These are phyloP conservation scores for Beta vulgaris DNA, from an alignment of 148 eudicot species.

Conservation along the genomic window DNA sequence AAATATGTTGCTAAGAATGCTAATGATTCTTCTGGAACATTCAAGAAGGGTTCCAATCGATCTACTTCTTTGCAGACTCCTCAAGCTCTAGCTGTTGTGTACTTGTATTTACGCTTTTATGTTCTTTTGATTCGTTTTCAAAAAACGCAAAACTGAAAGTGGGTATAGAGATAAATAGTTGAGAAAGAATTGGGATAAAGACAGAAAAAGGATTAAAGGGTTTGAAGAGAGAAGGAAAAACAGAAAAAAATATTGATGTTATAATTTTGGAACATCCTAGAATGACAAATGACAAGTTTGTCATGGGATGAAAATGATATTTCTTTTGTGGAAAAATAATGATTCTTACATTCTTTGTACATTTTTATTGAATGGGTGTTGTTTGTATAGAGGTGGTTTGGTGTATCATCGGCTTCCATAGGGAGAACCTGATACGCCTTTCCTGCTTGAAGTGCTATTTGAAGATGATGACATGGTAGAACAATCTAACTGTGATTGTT, in stretches of 20 bases:
- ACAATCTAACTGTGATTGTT: not conserved
- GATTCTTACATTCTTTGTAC: not conserved
- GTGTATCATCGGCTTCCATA: conserved; percentile 82
- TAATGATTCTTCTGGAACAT: conserved; percentile 11
- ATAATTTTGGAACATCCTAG: too few species aligned
- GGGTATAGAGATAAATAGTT: not conserved
- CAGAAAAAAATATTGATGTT: too few species aligned
- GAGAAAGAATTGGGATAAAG: too few species aligned
- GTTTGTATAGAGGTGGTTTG: conserved; percentile 47
- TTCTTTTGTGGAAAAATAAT: too few species aligned
- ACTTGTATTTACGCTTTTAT: conserved; percentile 32
- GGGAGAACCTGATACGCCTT: conserved; percentile 85
- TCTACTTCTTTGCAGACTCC: conserved; percentile 75
- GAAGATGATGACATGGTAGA: conserved; percentile 87
- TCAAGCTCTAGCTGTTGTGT: conserved; percentile 64
- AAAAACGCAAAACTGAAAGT: not conserved
- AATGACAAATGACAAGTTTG: too few species aligned
- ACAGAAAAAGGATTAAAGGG: too few species aligned
- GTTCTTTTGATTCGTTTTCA: not conserved
- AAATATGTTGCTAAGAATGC: conserved; percentile 52
- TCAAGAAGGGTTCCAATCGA: conserved; percentile 57
- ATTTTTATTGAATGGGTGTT: conserved; percentile 15
- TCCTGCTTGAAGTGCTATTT: conserved; percentile 61
- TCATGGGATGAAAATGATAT: too few species aligned
- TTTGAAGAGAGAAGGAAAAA: too few species aligned